Percentiles rank a stretch among this genome's conserved stretches.
phyloP scores from a whole-genome alignment of 2,329 filamentous ascomycete species.

The Onygenales sp. region DNA sequence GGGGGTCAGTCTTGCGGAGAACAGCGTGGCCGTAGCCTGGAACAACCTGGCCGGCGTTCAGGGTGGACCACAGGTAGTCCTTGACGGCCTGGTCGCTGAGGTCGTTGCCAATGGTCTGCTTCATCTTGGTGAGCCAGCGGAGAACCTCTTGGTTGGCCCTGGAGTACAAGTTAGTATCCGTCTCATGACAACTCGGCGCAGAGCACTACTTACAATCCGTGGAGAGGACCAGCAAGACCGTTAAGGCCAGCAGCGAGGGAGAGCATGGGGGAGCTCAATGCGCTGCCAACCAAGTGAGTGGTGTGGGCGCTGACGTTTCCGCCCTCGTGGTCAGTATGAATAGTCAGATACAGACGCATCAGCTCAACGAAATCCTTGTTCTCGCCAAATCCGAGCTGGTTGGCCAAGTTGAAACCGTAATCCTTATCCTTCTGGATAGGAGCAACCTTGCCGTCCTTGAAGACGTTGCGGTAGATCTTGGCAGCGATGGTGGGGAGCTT shows the following conservation, averaged over 20 bases:
- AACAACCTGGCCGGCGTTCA: conserved; percentile 91
- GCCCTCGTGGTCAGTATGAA: conserved; percentile 99
- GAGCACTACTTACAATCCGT: conserved; percentile 58
- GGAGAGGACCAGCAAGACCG: conserved; percentile 93
- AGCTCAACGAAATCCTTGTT: conserved; percentile 98
- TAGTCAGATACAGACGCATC: conserved; percentile 97
- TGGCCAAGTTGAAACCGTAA: conserved; percentile 98
- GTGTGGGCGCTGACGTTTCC: conserved; percentile 98
- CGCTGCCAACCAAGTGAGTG: conserved; percentile 93
- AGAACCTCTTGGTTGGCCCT: conserved; percentile 97
- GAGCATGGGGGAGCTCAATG: conserved; percentile 94
- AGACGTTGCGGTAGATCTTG: conserved; percentile 99
- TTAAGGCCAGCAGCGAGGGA: conserved; percentile 94
- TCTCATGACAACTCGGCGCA: not conserved
- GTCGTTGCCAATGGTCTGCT: conserved; percentile 86
- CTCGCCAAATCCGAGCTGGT: conserved; percentile 92
- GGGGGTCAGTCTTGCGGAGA: conserved; percentile 98
- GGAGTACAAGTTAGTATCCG: not conserved
- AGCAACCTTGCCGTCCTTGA: conserved; percentile 99
- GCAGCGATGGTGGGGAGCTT: conserved; percentile 97
- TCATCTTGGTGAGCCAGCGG: conserved; percentile 99
- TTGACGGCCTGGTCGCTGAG: conserved; percentile 94
- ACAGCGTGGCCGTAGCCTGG: conserved; percentile 98
- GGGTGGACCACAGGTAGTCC: conserved; percentile 96
- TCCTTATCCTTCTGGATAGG: conserved; percentile 98